Percentiles rank a stretch among this genome's conserved stretches.
Evolutionary conservation across 495 filamentous ascomycete genomes (phyloP).

Genomic region (Thozetella sp.): DNA sequence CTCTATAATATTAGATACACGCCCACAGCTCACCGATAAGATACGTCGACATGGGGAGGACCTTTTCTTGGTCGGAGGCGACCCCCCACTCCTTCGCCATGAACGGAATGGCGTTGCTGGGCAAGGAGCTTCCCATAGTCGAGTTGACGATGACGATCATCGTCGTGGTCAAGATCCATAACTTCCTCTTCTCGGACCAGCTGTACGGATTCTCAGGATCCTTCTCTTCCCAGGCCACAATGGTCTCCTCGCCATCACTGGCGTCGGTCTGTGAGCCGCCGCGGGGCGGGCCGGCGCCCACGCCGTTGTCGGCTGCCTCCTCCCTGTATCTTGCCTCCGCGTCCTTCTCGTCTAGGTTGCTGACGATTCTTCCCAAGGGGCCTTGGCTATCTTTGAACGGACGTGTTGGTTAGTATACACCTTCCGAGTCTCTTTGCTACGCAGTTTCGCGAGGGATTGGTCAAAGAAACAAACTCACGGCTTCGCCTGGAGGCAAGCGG

Average conservation of each 20-base stretch:
- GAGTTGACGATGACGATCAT: slow-evolving; percentile 72
- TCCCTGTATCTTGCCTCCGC: slow-evolving; percentile 30
- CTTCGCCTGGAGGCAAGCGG: background rate
- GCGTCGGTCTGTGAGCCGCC: slow-evolving; percentile 11
- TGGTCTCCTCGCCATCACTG: slow-evolving; percentile 25
- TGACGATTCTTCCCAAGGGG: slow-evolving; percentile 18
- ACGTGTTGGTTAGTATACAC: too few relatives aligned
- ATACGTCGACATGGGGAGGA: slow-evolving; percentile 78
- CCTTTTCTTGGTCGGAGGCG: slow-evolving; percentile 53
- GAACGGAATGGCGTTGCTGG: slow-evolving; percentile 61
- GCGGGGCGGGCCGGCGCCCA: background rate
- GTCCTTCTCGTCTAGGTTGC: slow-evolving; percentile 36
- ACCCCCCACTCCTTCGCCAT: slow-evolving; percentile 62
- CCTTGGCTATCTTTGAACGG: background rate
- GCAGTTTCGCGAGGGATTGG: background rate
- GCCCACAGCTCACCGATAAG: slow-evolving; percentile 50
- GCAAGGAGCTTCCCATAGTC: slow-evolving; percentile 71
- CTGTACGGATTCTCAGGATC: slow-evolving; percentile 60
- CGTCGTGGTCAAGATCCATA: slow-evolving; percentile 53
- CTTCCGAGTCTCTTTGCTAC: too few relatives aligned
- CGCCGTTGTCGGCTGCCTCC: slow-evolving; percentile 32
- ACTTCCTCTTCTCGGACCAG: slow-evolving; percentile 60
- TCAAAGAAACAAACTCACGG: background rate
- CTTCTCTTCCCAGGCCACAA: slow-evolving; percentile 49
- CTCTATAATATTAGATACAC: background rate